Evolutionary conservation across 345 rosid species (phyloP).

Genomic region (Citropsis articulata): DNA sequence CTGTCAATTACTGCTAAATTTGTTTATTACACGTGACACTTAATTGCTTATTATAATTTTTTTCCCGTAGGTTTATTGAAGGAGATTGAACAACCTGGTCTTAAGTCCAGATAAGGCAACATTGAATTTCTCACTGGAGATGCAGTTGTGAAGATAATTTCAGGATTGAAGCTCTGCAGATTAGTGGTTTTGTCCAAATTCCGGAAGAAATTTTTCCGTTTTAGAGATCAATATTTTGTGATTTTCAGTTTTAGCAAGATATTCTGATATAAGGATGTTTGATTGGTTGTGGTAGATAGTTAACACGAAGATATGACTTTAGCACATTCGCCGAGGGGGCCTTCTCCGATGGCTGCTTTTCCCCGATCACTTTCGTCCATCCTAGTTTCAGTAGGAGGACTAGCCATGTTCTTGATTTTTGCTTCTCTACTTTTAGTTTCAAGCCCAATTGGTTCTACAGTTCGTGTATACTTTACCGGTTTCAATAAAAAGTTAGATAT

Average conservation of each 20-base stretch:
- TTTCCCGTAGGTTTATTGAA: neutral
- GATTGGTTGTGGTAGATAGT: neutral
- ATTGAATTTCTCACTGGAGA: neutral
- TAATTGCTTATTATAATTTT: too few relatives aligned
- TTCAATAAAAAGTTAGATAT: constrained; percentile 37
- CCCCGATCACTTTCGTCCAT: constrained; percentile 64
- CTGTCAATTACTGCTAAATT: neutral
- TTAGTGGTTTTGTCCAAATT: neutral
- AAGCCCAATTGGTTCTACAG: constrained; percentile 52
- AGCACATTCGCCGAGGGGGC: constrained; percentile 55
- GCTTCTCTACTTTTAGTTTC: constrained; percentile 67
- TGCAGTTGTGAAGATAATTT: neutral
- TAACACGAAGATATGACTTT: constrained; percentile 39
- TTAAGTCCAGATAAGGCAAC: neutral
- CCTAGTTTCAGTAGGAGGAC: constrained; percentile 54
- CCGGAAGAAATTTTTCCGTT: neutral
- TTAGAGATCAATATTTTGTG: neutral
- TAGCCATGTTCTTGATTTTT: constrained; percentile 58
- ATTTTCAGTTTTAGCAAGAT: neutral
- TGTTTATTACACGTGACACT: neutral
- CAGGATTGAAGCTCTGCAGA: neutral
- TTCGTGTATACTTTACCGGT: constrained; percentile 58
- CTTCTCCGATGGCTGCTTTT: constrained; percentile 33
- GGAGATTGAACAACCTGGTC: neutral
- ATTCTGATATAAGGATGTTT: neutral